These are phyloP conservation scores for Pythium myriotylum DNA, from an alignment of 352 stramenopile species.

Conservation along the genomic window DNA sequence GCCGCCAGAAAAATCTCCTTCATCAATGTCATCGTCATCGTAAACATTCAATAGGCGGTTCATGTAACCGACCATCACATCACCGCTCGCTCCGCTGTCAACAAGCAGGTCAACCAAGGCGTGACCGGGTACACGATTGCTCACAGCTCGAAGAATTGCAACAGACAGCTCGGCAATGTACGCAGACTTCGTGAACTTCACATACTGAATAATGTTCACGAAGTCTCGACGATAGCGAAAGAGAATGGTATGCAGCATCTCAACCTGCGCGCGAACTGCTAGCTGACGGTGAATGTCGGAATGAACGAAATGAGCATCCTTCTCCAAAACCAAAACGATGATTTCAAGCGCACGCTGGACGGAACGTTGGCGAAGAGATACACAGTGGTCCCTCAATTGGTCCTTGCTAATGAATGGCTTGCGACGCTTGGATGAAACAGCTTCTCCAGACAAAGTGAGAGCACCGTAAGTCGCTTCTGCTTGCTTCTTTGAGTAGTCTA, in stretches of 20 bases:
- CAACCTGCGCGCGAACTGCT: conserved; percentile 65
- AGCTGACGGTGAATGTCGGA: conserved; percentile 55
- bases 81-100: conserved; percentile 62
- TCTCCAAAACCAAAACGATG: conserved; percentile 71
- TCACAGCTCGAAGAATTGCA: conserved; percentile 71
- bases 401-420: conserved; percentile 28
- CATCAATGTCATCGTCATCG: conserved; percentile 35
- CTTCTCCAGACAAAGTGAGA: conserved; percentile 62
- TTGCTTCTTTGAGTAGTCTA: conserved; percentile 78
- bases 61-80: conserved; percentile 81
- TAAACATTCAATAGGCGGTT: conserved; percentile 76
- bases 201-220: conserved; percentile 82
- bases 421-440: conserved; percentile 19
- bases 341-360: conserved; percentile 82
- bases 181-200: conserved; percentile 79
- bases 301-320: conserved; percentile 71
- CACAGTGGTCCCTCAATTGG: conserved; percentile 15
- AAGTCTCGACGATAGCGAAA: conserved; percentile 72
- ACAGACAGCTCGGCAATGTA: conserved; percentile 74
- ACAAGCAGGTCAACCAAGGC: conserved; percentile 70
- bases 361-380: conserved; percentile 56
- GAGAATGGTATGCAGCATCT: conserved; percentile 79
- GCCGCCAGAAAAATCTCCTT: neutral
- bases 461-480: conserved; percentile 70
- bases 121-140: conserved; percentile 56